phyloP scores from a whole-genome alignment of 2,329 filamentous ascomycete species.

The Colletotrichum navitas region DNA sequence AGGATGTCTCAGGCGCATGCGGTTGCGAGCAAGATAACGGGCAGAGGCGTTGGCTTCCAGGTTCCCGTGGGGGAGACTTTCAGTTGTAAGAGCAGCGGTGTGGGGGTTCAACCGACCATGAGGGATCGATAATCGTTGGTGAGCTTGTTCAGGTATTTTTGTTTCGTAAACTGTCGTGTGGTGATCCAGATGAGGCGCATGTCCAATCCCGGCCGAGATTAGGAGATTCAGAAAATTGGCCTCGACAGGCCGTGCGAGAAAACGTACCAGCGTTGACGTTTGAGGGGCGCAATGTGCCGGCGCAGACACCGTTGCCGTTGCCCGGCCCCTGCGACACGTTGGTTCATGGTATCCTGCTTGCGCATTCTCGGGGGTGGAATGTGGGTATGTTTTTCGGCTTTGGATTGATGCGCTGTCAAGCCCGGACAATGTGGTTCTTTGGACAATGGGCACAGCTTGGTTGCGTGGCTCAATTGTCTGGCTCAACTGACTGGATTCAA shows the following conservation, averaged over 20 bases:
- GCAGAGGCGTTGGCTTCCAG: slow-evolving; percentile 8
- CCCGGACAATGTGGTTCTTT: slow-evolving; percentile 9
- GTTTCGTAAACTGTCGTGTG: slow-evolving; percentile 13
- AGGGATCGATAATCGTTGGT: slow-evolving; percentile 31
- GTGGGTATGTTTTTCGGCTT: slow-evolving; percentile 22
- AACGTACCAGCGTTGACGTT: slow-evolving; percentile 3
- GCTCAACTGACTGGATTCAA: slow-evolving; percentile 11
- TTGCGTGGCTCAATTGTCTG: slow-evolving; percentile 19
- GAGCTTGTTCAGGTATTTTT: slow-evolving; percentile 25
- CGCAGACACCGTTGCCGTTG: slow-evolving; percentile 9
- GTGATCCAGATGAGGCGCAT: slow-evolving; percentile 34
- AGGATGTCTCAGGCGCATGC: slow-evolving; percentile 16
- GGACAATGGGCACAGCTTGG: slow-evolving; percentile 9
- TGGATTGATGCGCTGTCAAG: slow-evolving; percentile 35
- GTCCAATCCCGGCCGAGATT: slow-evolving; percentile 27
- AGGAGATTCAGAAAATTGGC: slow-evolving; percentile 21
- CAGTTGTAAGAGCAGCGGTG: slow-evolving; percentile 13
- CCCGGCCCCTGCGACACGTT: slow-evolving; percentile 4
- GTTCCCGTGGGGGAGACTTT: slow-evolving; percentile 20
- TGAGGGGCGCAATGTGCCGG: slow-evolving; percentile 11
- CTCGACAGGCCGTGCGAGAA: slow-evolving; percentile 26
- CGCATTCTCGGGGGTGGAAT: slow-evolving; percentile 16
- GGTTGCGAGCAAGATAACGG: slow-evolving; percentile 9
- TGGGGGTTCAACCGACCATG: slow-evolving; percentile 23
- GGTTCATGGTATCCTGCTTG: neutral